Conservation (phyloP, 2,329 filamentous ascomycete species). For the Ophiostoma australiae region DNA sequence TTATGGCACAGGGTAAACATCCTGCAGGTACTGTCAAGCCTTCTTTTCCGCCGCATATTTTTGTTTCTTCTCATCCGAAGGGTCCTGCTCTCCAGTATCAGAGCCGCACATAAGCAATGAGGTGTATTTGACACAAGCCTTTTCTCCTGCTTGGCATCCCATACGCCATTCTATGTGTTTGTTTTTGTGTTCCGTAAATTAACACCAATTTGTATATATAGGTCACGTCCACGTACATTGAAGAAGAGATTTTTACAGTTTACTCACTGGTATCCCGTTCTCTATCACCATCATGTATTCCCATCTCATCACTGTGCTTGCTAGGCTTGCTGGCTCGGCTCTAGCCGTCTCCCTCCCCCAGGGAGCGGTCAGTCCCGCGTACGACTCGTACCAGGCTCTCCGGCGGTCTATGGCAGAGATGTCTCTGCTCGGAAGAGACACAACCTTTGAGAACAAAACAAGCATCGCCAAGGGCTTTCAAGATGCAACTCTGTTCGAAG, state of each 20-base stretch:
- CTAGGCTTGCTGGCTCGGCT: not conserved
- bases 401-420: not conserved
- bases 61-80: not conserved
- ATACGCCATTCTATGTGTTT: not conserved
- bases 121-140: not conserved
- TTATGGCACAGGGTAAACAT: not conserved
- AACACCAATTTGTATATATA: not conserved
- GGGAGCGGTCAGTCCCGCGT: too few relatives aligned
- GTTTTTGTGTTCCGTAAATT: not conserved
- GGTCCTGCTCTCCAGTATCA: not conserved
- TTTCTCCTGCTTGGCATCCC: not conserved
- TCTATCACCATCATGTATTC: not conserved
- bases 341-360: not conserved
- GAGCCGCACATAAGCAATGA: not conserved
- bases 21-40: not conserved
- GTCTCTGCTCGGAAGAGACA: constrained; percentile 3
- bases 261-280: not conserved
- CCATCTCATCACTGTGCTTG: not conserved
- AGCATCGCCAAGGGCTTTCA: constrained; percentile 25
- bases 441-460: constrained; percentile 17
- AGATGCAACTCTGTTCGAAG: constrained; percentile 17
- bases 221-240: not conserved
- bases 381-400: constrained; percentile 4
- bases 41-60: not conserved
- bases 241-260: not conserved